Evolutionary conservation across 2,329 filamentous ascomycete genomes (phyloP), one percentile per base, ranked within the genome.

Genomic region (Juglanconis sp.): DNA sequence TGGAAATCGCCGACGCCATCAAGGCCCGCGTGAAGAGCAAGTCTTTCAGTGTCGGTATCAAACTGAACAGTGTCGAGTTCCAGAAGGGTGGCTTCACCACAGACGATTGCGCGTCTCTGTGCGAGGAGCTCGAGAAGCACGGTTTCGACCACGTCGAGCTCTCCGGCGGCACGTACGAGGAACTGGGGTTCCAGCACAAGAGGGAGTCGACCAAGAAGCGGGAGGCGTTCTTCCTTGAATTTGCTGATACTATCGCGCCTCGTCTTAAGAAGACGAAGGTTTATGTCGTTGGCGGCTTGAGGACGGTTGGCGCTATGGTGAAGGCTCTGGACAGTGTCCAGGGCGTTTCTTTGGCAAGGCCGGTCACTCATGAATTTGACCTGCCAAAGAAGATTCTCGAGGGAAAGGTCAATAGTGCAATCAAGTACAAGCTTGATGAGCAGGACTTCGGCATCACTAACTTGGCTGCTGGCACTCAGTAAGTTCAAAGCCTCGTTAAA

Each of bases 1-100:
- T 78, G 15, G 78, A 81, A 63, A 75, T 82, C 53, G 75, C 74
- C 5, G 71, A 73, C 32, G 70, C 70, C n/a, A 70, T 77, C 56
- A 71, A 71, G 49, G 65, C 57, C 3, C 67, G 66, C 1, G 69
- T 74, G 30, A 68, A 71, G 32, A 53, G 63, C 11, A 61, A 67
- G 31, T 64, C 65, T 58, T 79, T 71, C 67, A 81, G 84, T 65
- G 64, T 86, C 10, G 76, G 79, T 49, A 83, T 86, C 71, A 86
- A 87, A 73, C 72, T 86, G 64, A 86, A 86, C 74, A 76, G 73
- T n/a, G 80, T 82, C 51, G 81, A 83, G 66, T 83, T 83, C 71
- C 79, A 83, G 64, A 76, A 77, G 15, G 75, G 77, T 32, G 81
- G 81, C 0, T 79, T 84, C 38, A 72, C 74, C 50, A 73, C 80